phyloP scores from a whole-genome alignment of 2,329 filamentous ascomycete species.

The Alternaria gansuensis region DNA sequence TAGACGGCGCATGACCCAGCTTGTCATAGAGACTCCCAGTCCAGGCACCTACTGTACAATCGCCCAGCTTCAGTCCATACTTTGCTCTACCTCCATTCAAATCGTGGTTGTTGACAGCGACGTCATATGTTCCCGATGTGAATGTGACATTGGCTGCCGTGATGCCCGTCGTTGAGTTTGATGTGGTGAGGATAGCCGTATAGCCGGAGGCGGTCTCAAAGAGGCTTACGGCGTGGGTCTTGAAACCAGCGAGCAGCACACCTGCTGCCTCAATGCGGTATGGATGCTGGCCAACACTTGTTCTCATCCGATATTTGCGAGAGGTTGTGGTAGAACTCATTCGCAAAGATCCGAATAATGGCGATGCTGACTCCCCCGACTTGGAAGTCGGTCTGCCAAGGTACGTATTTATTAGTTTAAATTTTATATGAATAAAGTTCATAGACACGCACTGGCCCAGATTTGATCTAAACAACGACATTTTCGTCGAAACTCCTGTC shows the following conservation, averaged over 20 bases:
- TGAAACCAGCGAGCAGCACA: constrained; percentile 70
- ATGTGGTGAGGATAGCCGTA: constrained; percentile 64
- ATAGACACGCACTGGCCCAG: constrained; percentile 60
- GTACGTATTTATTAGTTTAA: neutral
- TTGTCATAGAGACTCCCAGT: constrained; percentile 66
- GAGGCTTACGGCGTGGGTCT: constrained; percentile 62
- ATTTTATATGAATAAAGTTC: neutral
- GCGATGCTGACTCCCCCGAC: constrained; percentile 71
- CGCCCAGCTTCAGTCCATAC: constrained; percentile 65
- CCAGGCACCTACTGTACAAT: constrained; percentile 65
- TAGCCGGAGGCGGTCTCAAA: constrained; percentile 67
- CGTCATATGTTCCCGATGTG: constrained; percentile 65
- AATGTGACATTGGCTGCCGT: constrained; percentile 59
- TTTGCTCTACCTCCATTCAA: constrained; percentile 65
- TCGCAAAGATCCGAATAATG: constrained; percentile 67
- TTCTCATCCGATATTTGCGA: constrained; percentile 67
- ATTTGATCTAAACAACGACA: constrained; percentile 77
- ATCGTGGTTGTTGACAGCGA: constrained; percentile 74
- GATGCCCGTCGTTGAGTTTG: constrained; percentile 63
- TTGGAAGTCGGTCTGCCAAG: constrained; percentile 70
- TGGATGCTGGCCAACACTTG: constrained; percentile 66
- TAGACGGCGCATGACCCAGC: constrained; percentile 67
- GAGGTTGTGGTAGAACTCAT: constrained; percentile 69
- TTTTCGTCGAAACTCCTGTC: constrained; percentile 74
- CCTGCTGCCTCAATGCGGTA: constrained; percentile 74